Conservation (phyloP, 495 filamentous ascomycete species). For the Podospora anserina region DNA sequence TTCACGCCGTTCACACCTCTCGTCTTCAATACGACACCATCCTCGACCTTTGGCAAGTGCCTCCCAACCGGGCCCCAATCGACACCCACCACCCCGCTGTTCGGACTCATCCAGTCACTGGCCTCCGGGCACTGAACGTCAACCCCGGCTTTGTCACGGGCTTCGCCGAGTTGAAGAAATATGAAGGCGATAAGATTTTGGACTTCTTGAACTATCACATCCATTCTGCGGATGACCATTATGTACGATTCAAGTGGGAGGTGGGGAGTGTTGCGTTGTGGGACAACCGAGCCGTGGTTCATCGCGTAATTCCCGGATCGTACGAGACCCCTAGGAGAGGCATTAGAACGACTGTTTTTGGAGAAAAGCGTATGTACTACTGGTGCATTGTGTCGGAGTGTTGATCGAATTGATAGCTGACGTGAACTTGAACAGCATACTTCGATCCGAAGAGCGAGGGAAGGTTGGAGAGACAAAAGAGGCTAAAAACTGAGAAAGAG, state of each 20-base stretch:
- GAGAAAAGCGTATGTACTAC: conserved; percentile 49
- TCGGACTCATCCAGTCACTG: conserved; percentile 54
- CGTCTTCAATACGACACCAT: conserved; percentile 47
- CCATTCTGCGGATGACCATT: conserved; percentile 53
- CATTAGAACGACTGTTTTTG: conserved; percentile 53
- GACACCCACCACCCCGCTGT: conserved; percentile 56
- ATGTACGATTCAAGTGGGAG: conserved; percentile 55
- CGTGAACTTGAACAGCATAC: conserved; percentile 34
- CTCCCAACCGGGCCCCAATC: conserved; percentile 49
- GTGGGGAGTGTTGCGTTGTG: conserved; percentile 55
- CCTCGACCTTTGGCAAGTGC: conserved; percentile 47
- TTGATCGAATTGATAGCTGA: neutral
- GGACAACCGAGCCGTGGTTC: conserved; percentile 46
- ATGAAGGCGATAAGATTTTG: conserved; percentile 52
- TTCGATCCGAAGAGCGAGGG: conserved; percentile 50
- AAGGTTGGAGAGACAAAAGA: conserved; percentile 34
- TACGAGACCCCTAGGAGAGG: conserved; percentile 48
- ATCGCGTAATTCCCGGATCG: conserved; percentile 52
- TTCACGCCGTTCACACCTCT: conserved; percentile 52
- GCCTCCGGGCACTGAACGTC: conserved; percentile 50
- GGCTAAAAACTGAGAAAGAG: conserved; percentile 17
- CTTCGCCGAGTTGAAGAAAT: conserved; percentile 54
- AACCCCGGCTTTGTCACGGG: conserved; percentile 51
- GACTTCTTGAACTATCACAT: conserved; percentile 52
- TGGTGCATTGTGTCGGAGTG: neutral